phyloP scores from a whole-genome alignment of 2,329 filamentous ascomycete species.

The Cladosporium sp. region DNA sequence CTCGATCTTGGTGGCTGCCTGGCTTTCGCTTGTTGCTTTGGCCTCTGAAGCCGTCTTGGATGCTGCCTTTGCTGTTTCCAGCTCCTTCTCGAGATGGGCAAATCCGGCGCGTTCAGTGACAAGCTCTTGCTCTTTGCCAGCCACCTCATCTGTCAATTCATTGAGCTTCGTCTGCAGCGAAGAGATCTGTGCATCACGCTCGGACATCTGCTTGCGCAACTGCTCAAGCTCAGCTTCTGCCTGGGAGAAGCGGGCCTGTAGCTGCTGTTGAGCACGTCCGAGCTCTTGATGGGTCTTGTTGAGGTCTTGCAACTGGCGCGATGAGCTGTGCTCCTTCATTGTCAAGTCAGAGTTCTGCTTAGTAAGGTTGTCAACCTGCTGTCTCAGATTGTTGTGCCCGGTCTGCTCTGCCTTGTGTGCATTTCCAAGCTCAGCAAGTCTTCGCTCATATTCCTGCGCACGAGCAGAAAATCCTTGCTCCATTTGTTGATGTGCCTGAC shows the following conservation, averaged over 20 bases:
- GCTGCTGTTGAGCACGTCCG: conserved; percentile 13
- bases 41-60: conserved; percentile 16
- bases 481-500: conserved; percentile 17
- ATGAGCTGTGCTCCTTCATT: neutral
- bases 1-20: neutral
- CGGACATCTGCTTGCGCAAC: conserved; percentile 32
- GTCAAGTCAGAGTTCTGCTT: conserved; percentile 12
- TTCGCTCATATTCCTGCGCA: conserved; percentile 26
- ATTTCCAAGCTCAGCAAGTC: conserved; percentile 29
- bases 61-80: conserved; percentile 21
- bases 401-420: conserved; percentile 25
- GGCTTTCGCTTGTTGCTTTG: conserved; percentile 4
- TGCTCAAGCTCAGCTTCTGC: conserved; percentile 21
- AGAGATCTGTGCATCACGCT: conserved; percentile 36
- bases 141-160: conserved; percentile 27
- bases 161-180: conserved; percentile 20
- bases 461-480: conserved; percentile 17
- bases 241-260: conserved; percentile 16
- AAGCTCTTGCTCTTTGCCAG: conserved; percentile 28
- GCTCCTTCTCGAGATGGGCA: conserved; percentile 28
- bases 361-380: conserved; percentile 28
- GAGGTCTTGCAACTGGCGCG: conserved; percentile 24
- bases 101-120: conserved; percentile 27
- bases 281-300: conserved; percentile 18
- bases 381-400: conserved; percentile 23